Evolutionary conservation across 2,329 filamentous ascomycete genomes (phyloP).

Genomic region (Seiridium cupressi): DNA sequence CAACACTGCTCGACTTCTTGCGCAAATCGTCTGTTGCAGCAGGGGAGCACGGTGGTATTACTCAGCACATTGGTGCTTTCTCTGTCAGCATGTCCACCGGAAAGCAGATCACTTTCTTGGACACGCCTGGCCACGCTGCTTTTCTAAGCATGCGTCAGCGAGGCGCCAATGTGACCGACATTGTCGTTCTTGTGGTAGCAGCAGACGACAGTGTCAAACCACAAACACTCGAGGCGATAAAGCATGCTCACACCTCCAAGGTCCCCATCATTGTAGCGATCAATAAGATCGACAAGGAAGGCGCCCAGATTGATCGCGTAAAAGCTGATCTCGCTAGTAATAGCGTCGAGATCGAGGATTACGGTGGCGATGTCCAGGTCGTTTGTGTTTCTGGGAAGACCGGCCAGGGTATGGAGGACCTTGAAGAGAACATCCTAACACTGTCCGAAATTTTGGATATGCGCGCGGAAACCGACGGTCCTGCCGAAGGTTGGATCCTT

Average conservation of each 20-base stretch:
- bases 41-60: conserved; percentile 93
- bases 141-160: conserved; percentile 95
- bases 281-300: conserved; percentile 93
- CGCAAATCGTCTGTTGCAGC: conserved; percentile 90
- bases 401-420: conserved; percentile 82
- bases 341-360: conserved; percentile 91
- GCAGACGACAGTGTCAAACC: conserved; percentile 98
- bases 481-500: conserved; percentile 89
- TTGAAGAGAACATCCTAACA: conserved; percentile 87
- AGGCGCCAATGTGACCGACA: conserved; percentile 94
- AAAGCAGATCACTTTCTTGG: conserved; percentile 91
- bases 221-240: conserved; percentile 93
- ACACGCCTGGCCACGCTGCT: conserved; percentile 93
- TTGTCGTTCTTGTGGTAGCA: conserved; percentile 92
- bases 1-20: conserved; percentile 89
- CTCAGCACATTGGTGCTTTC: conserved; percentile 97
- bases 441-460: conserved; percentile 89
- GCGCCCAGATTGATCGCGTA: conserved; percentile 76
- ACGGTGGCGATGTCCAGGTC: conserved; percentile 89
- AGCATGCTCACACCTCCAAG: conserved; percentile 81
- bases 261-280: conserved; percentile 97
- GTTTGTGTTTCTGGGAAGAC: conserved; percentile 93
- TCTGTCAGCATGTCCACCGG: conserved; percentile 83
- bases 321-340: conserved; percentile 83
- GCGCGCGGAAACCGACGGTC: conserved; percentile 72